A percentile compares a stretch with the other conserved stretches of the same genome.
phyloP scores from a whole-genome alignment of 331 rosid species.

The Rhamnella rubrinervis region DNA sequence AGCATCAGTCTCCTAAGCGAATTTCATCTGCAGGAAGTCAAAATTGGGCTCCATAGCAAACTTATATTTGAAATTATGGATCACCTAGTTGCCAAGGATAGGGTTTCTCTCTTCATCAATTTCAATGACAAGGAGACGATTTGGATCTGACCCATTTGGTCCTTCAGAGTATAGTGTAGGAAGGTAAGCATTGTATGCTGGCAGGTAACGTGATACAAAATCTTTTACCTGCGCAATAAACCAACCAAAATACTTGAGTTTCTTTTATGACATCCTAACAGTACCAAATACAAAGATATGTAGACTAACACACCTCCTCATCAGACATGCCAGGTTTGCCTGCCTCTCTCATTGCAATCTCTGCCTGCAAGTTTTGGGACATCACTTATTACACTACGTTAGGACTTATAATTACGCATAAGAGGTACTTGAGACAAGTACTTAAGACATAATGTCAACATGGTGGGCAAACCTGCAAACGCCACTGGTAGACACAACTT shows the following conservation, averaged over 20 bases:
- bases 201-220: conserved; percentile 89
- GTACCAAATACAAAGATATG: conserved; percentile 3
- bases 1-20: conserved; percentile 9
- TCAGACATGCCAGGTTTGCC: conserved; percentile 94
- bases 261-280: not conserved
- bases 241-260: conserved; percentile 2
- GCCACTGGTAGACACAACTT: conserved; percentile 81
- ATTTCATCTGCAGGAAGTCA: conserved; percentile 36
- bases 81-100: conserved; percentile 50
- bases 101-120: conserved; percentile 94
- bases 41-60: conserved; percentile 15
- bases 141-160: conserved; percentile 76
- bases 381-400: not conserved
- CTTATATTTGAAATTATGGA: conserved; percentile 17
- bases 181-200: conserved; percentile 89
- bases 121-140: conserved; percentile 59
- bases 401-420: not conserved
- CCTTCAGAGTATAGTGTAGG: conserved; percentile 89
- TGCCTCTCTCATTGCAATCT: conserved; percentile 95
- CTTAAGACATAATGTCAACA: not conserved
- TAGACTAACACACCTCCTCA: conserved; percentile 60
- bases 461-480: conserved; percentile 58
- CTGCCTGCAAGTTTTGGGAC: conserved; percentile 61
- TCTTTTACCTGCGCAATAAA: conserved; percentile 61
- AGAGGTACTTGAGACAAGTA: not conserved